Base-by-base conservation (phyloP, 805 yeast species). In the Jamesozyma hellenica region DNA sequence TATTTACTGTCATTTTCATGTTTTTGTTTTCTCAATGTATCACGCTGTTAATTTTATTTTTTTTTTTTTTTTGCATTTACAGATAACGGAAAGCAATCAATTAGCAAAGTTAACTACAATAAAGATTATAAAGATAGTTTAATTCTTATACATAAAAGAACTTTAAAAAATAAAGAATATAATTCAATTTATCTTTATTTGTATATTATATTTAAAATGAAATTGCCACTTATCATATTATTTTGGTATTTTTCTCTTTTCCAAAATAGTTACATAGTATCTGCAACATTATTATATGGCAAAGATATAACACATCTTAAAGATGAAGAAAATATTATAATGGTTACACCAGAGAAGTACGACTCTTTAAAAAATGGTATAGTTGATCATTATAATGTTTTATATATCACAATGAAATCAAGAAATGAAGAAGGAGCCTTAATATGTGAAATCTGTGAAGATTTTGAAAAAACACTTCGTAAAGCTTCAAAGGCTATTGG, bases 371-470 rank as follows among this genome's bases (percentile, higher is more conserved):
- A 74, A 26, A 48, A 58, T 2, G 82, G 79, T 1, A 61, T 68
- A 3, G 62, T 76, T 37, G 77, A 72, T 35, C 72, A 76, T 55
- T 73, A 58, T 47, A 58, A 75, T 7, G 58, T 79, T 2, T 40
- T 77, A 1, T 56, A 71, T n/a, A 61, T 78, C 31, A 78, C 86
- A 0, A 69, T 83, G 3, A 51, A 69, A 0, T 61, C 60, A 4
- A 46, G 46, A 5, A 51, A 62, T 17, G 67, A 68, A 40, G 63
- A 61, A 0, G 80, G 86, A 48, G 27, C 39, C 17, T 45, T 32
- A 4, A 18, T 14, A 16, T 59, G 64, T 41, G 58, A 43, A 0
- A 48, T 66, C 23, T 81, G 90, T 51, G 43, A 39, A 15, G 62
- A 57, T 6, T 62, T 79, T 41, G 64, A 66, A 28, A 61, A 65